Conservation (phyloP, 169 alveolate genomes). For the Eimeria zaria region DNA sequence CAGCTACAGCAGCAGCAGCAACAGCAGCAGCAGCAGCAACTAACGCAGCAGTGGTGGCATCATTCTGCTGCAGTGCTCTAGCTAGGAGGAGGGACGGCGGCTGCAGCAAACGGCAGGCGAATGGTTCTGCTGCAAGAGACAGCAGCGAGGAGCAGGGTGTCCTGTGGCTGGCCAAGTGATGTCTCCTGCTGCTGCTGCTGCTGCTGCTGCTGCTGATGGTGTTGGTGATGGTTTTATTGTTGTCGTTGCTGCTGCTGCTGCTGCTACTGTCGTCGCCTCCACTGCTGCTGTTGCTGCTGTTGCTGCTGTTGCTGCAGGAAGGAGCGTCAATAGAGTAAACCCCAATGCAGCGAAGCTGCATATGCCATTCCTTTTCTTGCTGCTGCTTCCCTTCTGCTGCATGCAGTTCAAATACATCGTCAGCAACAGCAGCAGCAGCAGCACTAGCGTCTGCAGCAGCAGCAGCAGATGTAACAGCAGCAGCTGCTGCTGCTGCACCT, state of each 20-base stretch:
- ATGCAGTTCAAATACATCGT: background rate
- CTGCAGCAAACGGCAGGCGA: conserved; percentile 64
- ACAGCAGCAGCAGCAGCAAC: conserved; percentile 20
- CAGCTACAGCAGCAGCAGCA: background rate
- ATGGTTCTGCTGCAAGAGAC: conserved; percentile 47
- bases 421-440: background rate
- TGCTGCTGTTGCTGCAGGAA: conserved; percentile 3
- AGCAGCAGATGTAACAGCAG: background rate
- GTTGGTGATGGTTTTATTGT: background rate
- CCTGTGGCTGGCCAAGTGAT: conserved; percentile 14
- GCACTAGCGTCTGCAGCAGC: background rate
- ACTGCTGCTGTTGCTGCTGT: conserved; percentile 32
- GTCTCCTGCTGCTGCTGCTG: conserved; percentile 72
- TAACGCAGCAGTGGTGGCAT: conserved; percentile 56
- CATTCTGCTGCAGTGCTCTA: conserved; percentile 77
- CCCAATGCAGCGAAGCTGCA: conserved; percentile 58
- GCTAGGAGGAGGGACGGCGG: conserved; percentile 56
- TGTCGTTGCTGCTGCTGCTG: conserved; percentile 18
- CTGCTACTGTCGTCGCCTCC: background rate
- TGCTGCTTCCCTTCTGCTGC: conserved; percentile 14
- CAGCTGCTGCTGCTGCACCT: conserved; percentile 47
- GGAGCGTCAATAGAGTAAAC: background rate
- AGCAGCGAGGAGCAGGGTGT: conserved; percentile 57
- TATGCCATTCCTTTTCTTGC: conserved; percentile 3
- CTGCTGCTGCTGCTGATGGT: conserved; percentile 24